Base-by-base conservation (phyloP, 208 protist genomes). In the Porcisia hertigi region DNA sequence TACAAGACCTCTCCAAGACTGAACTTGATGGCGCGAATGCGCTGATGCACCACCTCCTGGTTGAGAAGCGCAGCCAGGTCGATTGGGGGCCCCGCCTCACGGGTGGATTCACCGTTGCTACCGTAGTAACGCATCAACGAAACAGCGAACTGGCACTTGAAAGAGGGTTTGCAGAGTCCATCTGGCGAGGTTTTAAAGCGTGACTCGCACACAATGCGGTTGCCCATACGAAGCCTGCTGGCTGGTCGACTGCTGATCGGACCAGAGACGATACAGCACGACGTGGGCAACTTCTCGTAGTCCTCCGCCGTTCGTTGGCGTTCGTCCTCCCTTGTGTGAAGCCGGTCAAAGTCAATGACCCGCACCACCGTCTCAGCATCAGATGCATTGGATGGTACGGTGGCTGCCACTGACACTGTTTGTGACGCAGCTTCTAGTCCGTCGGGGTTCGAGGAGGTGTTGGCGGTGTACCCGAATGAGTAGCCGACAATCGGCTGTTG, bases 161-260 rank as follows among this genome's bases (percentile, higher is more conserved):
- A 88, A 30, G 89, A 93, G 39, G 86, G 80, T 76, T 93, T 93
- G 75, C 89, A 93, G 20, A 93, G 83, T 11, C 86, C 89, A 53
- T 93, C 86, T 11, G 76, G 73, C 71, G 79, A 81, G 0, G 89
- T 91, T 49, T 93, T 93, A 71, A 89, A 93, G 70, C 89, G 89
- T 55, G 89, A 91, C 9, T 88, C 72, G 59, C 77, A 84, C 34
- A 93, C 76, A 1, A 84, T 70, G 58, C 89, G 86, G 54, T 85
- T 82, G 66, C 89, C 89, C 3, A 93, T 78, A 0, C 83, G 77
- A 36, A 77, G 81, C 67, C 71, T 77, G 73, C 81, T 86, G 5
- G 63, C 81, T n/a, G 74, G 71, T 49, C 75, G 64, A 45, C 71
- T 83, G n/a, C 69, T 76, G 0, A 81, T 80, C 11, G 58, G 70